Evolutionary conservation across 2,329 filamentous ascomycete species (phyloP), one percentile per base, ranked within the genome.

Genomic region (Neofusicoccum sp.): DNA sequence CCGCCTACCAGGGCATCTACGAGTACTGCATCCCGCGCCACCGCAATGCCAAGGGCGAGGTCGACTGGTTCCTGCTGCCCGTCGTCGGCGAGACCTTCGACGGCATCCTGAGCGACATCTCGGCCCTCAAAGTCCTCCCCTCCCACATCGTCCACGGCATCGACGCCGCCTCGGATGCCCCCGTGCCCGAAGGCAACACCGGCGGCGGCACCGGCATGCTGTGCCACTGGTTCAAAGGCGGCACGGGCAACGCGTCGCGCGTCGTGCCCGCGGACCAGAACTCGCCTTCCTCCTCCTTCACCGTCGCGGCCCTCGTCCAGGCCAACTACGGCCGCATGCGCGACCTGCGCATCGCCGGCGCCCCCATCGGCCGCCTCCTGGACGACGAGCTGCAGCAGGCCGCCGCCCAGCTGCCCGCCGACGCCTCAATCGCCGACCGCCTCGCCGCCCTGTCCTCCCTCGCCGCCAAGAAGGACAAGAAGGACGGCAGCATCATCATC

Each of bases 131-230:
- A 0, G 79, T 89, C 2, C 83, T 78, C 29, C 77, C 84, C 0
- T 74, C 82, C 61, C 82, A 87, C 65, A 75, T 89, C 37, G 77
- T 85, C 33, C 71, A 77, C 3, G 84, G 85, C 0, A 84, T 89
- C 58, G 77, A 81, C 36, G 77, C 71, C 6, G 86, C 84, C 0
- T 77, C 76, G 2, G 76, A 78, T 7, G 84, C 80, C 1, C 74
- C 77, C 0, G 86, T 90, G 0, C 74, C 75, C 1, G 87, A 90
- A 73, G 88, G 88, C 0, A 86, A 85, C 67, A 82, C 82, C 1
- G 88, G 88, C 3, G 88, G 88, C 16, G 88, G 88, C n/a, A 87
- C 87, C 0, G 87, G 87, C 12, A 89, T 89, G 86, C 80, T 86
- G 41, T 88, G 85, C 69, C 85, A 89, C 68, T 82, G 82, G 66